These are phyloP conservation scores for Trypanosoma avium DNA, from an alignment of 208 protist genomes.

Conservation along the genomic window DNA sequence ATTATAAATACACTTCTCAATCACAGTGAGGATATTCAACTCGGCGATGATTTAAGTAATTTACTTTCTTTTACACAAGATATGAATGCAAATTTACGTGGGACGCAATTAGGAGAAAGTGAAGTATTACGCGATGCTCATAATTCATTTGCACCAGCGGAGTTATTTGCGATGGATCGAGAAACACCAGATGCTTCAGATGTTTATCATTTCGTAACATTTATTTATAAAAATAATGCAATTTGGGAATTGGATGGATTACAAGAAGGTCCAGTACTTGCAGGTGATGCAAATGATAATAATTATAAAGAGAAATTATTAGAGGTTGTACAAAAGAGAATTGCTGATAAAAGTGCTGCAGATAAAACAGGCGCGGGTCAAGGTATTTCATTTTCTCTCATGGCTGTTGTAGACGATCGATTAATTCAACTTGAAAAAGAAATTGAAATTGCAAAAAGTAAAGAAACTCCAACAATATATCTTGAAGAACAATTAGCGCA, in stretches of 20 bases:
- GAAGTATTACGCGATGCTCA: constrained; percentile 93
- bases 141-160: constrained; percentile 94
- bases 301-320: constrained; percentile 69
- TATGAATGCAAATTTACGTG: constrained; percentile 70
- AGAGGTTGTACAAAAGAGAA: constrained; percentile 86
- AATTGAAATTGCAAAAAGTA: constrained; percentile 36
- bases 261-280: constrained; percentile 89
- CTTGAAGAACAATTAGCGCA: constrained; percentile 60
- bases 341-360: constrained; percentile 60
- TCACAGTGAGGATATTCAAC: constrained; percentile 67
- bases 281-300: constrained; percentile 56
- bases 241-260: constrained; percentile 99
- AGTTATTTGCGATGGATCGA: constrained; percentile 35
- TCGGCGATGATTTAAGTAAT: constrained; percentile 90
- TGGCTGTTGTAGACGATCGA: constrained; percentile 94
- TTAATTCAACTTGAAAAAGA: constrained; percentile 64
- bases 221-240: constrained; percentile 89
- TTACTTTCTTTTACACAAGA: constrained; percentile 72
- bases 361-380: constrained; percentile 49
- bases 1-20: constrained; percentile 98
- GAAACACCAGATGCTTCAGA: constrained; percentile 68
- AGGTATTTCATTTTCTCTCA: constrained; percentile 96
- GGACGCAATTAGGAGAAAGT: constrained; percentile 64
- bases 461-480: constrained; percentile 57
- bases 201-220: constrained; percentile 97